Percentiles rank a stretch among this genome's conserved stretches.
These are phyloP conservation scores for Parietaria judaica DNA, from an alignment of 306 rosid genomes.

Conservation along the genomic window DNA sequence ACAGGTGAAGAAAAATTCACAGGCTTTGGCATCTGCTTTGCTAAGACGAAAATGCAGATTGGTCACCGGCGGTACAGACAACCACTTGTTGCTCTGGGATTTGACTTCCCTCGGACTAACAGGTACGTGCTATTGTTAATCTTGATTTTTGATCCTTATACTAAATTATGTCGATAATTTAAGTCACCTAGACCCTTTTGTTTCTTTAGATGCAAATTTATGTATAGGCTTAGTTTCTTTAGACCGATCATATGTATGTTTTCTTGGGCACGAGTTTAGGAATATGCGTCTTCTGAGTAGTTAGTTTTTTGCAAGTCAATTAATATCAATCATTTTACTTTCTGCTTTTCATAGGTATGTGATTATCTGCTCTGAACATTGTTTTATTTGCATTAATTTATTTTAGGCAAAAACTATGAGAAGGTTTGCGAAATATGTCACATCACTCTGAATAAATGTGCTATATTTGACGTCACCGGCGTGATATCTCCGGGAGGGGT, in stretches of 20 bases:
- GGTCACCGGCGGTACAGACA: conserved; percentile 84
- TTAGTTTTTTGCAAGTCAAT: too few species aligned
- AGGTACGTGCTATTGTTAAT: conserved; percentile 30
- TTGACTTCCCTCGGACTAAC: conserved; percentile 59
- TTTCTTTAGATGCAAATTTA: too few species aligned
- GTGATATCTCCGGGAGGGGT: conserved; percentile 68
- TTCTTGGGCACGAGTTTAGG: too few species aligned
- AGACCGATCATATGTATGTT: too few species aligned
- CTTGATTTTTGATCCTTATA: background rate
- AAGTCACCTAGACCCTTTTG: too few species aligned
- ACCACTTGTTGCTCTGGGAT: conserved; percentile 89
- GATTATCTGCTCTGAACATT: background rate
- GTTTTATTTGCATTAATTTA: background rate
- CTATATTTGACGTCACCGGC: conserved; percentile 59
- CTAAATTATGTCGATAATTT: too few species aligned
- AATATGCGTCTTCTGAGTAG: too few species aligned
- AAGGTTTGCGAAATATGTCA: conserved; percentile 76
- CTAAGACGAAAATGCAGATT: conserved; percentile 72
- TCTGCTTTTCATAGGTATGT: too few species aligned
- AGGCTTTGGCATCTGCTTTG: conserved; percentile 67
- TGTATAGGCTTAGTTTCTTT: too few species aligned
- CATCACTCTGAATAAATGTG: conserved; percentile 65
- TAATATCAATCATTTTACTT: too few species aligned
- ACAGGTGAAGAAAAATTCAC: conserved; percentile 80
- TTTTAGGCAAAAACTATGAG: conserved; percentile 66